These are phyloP conservation scores for Mortierella sp. DNA, from an alignment of 371 early-diverging fungal species.

Conservation along the genomic window DNA sequence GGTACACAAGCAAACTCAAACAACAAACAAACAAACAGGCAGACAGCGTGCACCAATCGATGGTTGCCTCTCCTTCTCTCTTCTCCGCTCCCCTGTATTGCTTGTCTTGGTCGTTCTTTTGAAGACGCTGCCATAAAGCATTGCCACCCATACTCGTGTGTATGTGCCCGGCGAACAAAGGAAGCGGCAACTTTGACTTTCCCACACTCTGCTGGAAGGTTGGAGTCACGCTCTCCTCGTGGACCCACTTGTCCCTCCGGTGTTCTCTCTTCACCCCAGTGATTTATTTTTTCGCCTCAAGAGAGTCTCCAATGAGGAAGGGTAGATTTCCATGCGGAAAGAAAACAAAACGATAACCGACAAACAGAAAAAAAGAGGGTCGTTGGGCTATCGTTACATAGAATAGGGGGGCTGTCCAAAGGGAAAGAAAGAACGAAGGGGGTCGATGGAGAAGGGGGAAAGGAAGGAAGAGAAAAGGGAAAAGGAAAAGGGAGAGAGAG, in stretches of 20 bases:
- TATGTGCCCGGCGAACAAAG: no score
- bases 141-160: no score
- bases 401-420: background rate
- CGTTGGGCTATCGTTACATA: no score
- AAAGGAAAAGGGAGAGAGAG: background rate
- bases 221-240: background rate
- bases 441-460: background rate
- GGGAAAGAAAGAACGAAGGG: background rate
- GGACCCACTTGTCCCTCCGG: background rate
- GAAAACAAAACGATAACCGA: background rate
- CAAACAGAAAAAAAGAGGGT: background rate
- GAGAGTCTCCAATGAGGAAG: background rate
- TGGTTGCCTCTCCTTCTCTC: no score
- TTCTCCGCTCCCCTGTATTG: background rate
- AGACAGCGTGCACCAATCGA: no score
- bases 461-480: background rate
- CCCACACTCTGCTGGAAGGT: background rate
- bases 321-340: slow-evolving; percentile 4
- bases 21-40: no score
- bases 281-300: background rate
- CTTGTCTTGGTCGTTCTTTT: background rate
- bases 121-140: no score
- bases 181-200: background rate
- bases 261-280: background rate
- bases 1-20: background rate